Percentiles rank a stretch among this genome's conserved stretches.
phyloP scores from a whole-genome alignment of 2,329 filamentous ascomycete genomes.

The Sclerotinia trifoliorum region DNA sequence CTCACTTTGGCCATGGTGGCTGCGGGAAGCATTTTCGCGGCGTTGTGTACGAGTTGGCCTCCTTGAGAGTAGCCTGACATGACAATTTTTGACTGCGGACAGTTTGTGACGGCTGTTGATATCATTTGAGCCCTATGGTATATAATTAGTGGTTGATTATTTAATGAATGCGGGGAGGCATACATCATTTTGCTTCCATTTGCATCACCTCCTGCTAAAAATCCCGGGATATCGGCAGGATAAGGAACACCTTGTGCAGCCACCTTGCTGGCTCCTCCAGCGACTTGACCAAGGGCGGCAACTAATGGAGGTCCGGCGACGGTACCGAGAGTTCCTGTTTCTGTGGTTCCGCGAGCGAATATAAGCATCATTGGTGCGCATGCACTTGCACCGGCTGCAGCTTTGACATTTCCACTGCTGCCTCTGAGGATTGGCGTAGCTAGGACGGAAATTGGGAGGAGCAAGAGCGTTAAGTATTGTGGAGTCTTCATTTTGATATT shows the following conservation, averaged over 20 bases:
- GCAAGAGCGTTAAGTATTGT: constrained; percentile 2
- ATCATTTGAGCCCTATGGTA: constrained; percentile 28
- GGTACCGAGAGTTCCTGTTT: constrained; percentile 31
- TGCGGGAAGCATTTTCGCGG: constrained; percentile 25
- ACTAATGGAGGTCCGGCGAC: constrained; percentile 36
- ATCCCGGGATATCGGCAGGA: constrained; percentile 47
- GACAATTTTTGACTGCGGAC: constrained; percentile 29
- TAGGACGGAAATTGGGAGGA: constrained; percentile 6
- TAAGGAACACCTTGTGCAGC: constrained; percentile 56
- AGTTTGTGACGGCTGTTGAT: constrained; percentile 25
- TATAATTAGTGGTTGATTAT: background rate
- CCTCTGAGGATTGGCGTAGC: background rate
- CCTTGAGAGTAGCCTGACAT: constrained; percentile 36
- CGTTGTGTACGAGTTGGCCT: constrained; percentile 35
- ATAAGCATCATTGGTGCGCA: constrained; percentile 35
- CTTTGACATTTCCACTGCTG: background rate
- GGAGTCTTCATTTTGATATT: background rate
- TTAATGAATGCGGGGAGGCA: background rate
- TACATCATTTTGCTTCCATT: constrained; percentile 47
- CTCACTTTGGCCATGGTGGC: constrained; percentile 29
- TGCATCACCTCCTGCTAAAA: constrained; percentile 47
- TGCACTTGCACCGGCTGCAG: background rate
- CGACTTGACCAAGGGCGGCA: constrained; percentile 32
- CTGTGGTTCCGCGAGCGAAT: constrained; percentile 34
- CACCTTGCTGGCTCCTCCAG: constrained; percentile 46